Percentiles rank a stretch among this genome's conserved stretches.
Evolutionary conservation across 352 stramenopile species (phyloP).

Genomic region (Globisporangium uncinulatum): DNA sequence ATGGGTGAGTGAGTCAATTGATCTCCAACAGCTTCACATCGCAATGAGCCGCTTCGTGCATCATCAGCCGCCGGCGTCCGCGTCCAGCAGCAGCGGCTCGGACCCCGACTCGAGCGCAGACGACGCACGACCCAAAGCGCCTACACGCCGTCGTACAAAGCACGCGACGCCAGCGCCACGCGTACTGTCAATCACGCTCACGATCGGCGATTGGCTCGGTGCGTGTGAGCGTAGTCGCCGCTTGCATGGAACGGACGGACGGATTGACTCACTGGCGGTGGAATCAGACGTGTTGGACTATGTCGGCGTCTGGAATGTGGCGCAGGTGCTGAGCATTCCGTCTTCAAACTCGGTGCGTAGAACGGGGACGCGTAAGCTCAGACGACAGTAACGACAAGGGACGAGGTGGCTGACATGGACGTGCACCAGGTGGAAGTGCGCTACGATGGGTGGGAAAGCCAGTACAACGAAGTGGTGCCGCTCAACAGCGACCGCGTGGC

Average conservation of each 20-base stretch:
- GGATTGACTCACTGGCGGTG: background rate
- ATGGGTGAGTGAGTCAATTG: too few species aligned
- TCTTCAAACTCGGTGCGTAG: conserved; percentile 7
- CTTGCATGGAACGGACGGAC: background rate
- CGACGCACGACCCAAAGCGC: background rate
- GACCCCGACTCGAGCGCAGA: background rate
- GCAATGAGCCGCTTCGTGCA: background rate
- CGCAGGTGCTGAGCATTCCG: conserved; percentile 11
- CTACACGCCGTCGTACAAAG: background rate
- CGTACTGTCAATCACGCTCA: conserved; percentile 8
- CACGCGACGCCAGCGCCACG: background rate
- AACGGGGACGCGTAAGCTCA: background rate
- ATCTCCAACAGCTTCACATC: background rate
- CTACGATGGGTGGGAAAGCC: conserved; percentile 58
- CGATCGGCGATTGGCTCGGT: conserved; percentile 12
- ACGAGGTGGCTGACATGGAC: background rate
- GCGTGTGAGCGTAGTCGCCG: background rate
- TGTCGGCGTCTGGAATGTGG: conserved; percentile 15
- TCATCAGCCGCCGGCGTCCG: too few species aligned
- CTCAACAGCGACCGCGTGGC: conserved; percentile 55
- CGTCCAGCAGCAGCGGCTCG: background rate
- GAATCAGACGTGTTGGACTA: conserved; percentile 16
- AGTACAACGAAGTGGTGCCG: conserved; percentile 56
- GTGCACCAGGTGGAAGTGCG: conserved; percentile 44
- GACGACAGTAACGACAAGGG: background rate